Evolutionary conservation across 2,329 filamentous ascomycete genomes (phyloP), one percentile per base, ranked within the genome.

Genomic region (Ophiocordyceps camponoti-floridani): DNA sequence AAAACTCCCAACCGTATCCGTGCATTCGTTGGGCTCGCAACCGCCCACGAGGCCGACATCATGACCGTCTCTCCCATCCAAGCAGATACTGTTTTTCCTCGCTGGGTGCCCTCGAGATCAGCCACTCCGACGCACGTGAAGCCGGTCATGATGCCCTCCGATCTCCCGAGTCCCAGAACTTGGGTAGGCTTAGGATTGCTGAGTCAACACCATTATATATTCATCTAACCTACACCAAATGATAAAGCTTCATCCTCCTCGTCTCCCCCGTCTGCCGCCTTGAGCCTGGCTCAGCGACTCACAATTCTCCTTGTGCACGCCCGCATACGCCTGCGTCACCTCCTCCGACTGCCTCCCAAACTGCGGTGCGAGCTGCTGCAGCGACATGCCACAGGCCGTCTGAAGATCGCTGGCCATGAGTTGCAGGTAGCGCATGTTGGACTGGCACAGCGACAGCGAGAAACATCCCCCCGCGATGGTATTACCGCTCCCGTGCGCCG

Each of bases 391-490:
- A 23, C 46, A 47, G 10, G 43, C 40, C 23, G 23, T 19, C n/a
- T 37, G 13, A 23, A 45, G 18, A 26, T 47, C 33, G 26, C 27
- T 47, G 7, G 40, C 18, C 43, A 47, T 45, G 11, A 43, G 40
- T 14, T 45, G 9, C 43, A 44, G 40, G 31, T 47, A 47, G n/a
- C 16, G 13, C 16, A 44, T 27, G 31, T 47, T 47, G n/a, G 45
- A 47, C 43, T 43, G 23, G 28, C 45, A 47, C 14, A 47, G 43
- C 26, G 43, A 23, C 19, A 47, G 14, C 9, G 18, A 18, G n/a
- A 47, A 47, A 40, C 43, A 44, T 9, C 45, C 45, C 10, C 33
- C 10, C 7, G 40, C 27, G 26, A 47, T 44, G 30, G 45, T 44
- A n/a, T 37, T 18, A 10, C 43, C 43, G 33, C 44, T 44, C 2